Evolutionary conservation across 805 yeast genomes (phyloP).

Genomic region (Spathaspora sp.): DNA sequence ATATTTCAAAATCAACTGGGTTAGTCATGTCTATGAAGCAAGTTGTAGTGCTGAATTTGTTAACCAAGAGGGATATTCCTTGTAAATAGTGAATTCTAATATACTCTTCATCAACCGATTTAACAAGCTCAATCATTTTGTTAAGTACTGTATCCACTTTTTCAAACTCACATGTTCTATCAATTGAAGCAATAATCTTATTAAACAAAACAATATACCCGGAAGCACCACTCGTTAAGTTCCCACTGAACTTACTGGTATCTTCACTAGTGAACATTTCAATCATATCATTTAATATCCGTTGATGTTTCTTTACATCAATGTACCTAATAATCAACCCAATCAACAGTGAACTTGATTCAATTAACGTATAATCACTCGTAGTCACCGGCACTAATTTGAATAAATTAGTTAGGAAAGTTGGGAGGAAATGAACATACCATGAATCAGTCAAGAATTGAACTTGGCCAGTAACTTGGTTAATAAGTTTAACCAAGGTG

Average conservation of each 20-base stretch:
- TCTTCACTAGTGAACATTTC: constrained; percentile 29
- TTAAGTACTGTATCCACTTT: constrained; percentile 7
- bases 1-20: constrained; percentile 41
- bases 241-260: constrained; percentile 7
- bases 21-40: constrained; percentile 39
- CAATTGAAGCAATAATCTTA: constrained; percentile 51
- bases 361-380: constrained; percentile 25
- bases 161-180: constrained; percentile 28
- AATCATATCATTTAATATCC: constrained; percentile 35
- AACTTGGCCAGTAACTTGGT: constrained; percentile 22
- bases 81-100: constrained; percentile 56
- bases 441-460: constrained; percentile 42
- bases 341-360: constrained; percentile 37
- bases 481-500: constrained; percentile 21
- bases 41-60: constrained; percentile 29
- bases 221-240: constrained; percentile 16
- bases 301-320: constrained; percentile 43
- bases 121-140: constrained; percentile 9
- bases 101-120: constrained; percentile 12
- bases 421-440: constrained; percentile 41
- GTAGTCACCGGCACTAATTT: neutral
- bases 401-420: constrained; percentile 21
- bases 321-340: constrained; percentile 38
- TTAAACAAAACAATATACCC: constrained; percentile 37
- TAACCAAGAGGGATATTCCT: constrained; percentile 49